Percentiles rank a stretch among this genome's conserved stretches.
phyloP scores from a whole-genome alignment of 306 rosid species.

The Lathyrus oleraceus region DNA sequence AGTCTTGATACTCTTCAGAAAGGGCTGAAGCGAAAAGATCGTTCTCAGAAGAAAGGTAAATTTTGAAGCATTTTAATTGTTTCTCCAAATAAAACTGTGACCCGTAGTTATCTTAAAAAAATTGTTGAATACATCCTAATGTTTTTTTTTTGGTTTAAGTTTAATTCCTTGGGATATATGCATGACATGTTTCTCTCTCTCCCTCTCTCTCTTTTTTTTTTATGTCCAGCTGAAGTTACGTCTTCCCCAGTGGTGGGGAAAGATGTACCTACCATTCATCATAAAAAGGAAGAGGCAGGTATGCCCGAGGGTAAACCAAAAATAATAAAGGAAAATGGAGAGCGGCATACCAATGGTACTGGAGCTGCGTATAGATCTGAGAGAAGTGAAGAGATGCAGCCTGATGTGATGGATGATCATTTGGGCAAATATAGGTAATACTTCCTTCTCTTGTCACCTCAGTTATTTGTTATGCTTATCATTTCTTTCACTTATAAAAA shows the following conservation, averaged over 20 bases:
- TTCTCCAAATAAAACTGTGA: neutral
- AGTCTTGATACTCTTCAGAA: constrained; percentile 45
- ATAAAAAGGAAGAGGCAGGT: constrained; percentile 46
- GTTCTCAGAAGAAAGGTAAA: constrained; percentile 54
- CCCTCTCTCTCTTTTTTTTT: too few species aligned
- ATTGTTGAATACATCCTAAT: neutral
- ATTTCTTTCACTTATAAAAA: constrained; percentile 51
- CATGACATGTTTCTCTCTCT: neutral
- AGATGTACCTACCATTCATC: constrained; percentile 40
- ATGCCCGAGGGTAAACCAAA: constrained; percentile 44
- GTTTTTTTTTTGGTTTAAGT: neutral
- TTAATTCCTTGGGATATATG: neutral
- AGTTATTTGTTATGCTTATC: constrained; percentile 63
- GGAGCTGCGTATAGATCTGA: constrained; percentile 57
- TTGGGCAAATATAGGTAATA: constrained; percentile 89
- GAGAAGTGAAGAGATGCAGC: constrained; percentile 68
- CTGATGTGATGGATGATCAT: constrained; percentile 80
- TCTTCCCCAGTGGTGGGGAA: constrained; percentile 41
- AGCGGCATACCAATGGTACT: constrained; percentile 59
- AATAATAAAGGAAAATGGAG: constrained; percentile 74
- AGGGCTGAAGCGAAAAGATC: constrained; percentile 46
- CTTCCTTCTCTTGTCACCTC: constrained; percentile 64
- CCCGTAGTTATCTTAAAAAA: neutral
- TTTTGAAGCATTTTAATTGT: constrained; percentile 11
- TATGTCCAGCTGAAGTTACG: constrained; percentile 45